These are phyloP conservation scores for Cystofilobasidium capitatum DNA, from an alignment of 768 basidiomycete genomes.

Conservation along the genomic window DNA sequence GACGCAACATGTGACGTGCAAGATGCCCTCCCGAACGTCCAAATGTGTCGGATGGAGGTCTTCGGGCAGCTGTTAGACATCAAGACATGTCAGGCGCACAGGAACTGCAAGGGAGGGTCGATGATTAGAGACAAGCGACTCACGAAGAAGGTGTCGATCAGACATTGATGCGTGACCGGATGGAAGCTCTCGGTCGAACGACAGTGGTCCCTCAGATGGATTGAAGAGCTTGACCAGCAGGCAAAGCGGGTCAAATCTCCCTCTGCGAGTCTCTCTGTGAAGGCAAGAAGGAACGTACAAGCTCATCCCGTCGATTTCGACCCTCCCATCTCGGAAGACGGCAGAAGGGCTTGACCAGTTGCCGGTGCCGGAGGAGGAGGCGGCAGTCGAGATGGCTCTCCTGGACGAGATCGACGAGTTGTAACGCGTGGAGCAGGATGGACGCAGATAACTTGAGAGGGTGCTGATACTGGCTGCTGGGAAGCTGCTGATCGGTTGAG, in stretches of 20 bases:
- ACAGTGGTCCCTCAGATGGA: slow-evolving; percentile 90
- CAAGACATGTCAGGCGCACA: background rate
- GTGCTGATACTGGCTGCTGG: no score
- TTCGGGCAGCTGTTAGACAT: slow-evolving; percentile 55
- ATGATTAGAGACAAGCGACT: slow-evolving; percentile 23
- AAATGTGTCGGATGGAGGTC: slow-evolving; percentile 59
- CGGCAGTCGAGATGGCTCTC: no score
- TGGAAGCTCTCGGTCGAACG: slow-evolving; percentile 80
- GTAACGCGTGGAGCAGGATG: no score
- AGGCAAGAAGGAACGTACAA: no score
- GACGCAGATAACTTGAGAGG: no score
- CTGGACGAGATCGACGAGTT: no score
- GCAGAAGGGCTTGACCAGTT: no score
- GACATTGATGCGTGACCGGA: slow-evolving; percentile 75
- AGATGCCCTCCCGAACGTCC: slow-evolving; percentile 51
- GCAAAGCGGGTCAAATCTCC: background rate
- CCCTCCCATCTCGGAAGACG: no score
- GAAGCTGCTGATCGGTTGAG: no score
- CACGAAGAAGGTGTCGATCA: slow-evolving; percentile 76
- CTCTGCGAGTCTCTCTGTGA: no score
- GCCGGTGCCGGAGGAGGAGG: no score
- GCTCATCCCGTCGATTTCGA: no score
- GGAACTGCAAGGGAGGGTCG: background rate
- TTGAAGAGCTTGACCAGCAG: slow-evolving; percentile 56
- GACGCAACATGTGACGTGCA: slow-evolving; percentile 75